These are phyloP conservation scores for Coemansia sp. DNA, from an alignment of 192 early-diverging fungal genomes.

Conservation along the genomic window DNA sequence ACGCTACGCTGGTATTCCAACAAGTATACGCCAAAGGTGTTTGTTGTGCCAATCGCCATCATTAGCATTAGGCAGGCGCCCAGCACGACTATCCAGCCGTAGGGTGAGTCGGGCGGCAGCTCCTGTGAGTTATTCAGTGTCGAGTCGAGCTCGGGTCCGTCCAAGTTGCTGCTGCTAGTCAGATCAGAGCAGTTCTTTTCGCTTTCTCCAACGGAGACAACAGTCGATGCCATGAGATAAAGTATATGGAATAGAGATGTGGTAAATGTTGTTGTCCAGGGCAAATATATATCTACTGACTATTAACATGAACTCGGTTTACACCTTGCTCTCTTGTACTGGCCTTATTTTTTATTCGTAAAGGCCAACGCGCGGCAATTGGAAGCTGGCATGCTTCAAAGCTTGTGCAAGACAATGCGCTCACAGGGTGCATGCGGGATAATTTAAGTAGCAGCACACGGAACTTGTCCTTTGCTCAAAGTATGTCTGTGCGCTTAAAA, in stretches of 20 bases:
- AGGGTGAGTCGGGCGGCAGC: slow-evolving; percentile 15
- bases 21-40: slow-evolving; percentile 38
- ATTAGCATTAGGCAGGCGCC: slow-evolving; percentile 36
- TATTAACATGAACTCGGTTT: neutral
- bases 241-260: neutral
- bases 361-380: neutral
- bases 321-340: neutral
- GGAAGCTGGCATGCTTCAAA: neutral
- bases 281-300: neutral
- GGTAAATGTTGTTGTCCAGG: neutral
- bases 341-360: neutral
- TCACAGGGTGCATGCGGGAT: neutral
- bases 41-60: slow-evolving; percentile 29
- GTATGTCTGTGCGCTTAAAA: no score
- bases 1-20: slow-evolving; percentile 25
- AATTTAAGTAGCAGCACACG: neutral
- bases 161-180: neutral
- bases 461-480: neutral
- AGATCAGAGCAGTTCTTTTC: neutral
- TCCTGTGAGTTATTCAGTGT: neutral
- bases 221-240: neutral
- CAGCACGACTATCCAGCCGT: slow-evolving; percentile 37
- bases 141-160: neutral
- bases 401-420: neutral
- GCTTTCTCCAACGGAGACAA: neutral